A percentile compares a stretch with the other conserved stretches of the same genome.
phyloP scores from a whole-genome alignment of 805 yeast species.

The Kodamaea neixiangensis region DNA sequence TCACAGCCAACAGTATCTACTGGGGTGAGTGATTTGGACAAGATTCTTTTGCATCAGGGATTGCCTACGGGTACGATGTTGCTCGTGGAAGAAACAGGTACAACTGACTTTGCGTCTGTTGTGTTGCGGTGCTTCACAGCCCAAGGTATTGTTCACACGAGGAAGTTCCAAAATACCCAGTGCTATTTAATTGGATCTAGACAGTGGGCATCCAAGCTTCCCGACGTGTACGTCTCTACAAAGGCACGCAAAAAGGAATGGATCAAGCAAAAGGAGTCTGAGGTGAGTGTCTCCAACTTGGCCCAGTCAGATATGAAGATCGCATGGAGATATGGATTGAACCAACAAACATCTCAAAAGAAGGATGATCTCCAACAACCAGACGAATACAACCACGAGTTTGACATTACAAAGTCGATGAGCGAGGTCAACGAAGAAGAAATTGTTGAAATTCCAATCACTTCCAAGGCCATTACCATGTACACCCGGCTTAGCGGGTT shows the following conservation, averaged over 20 bases:
- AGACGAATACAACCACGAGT: slow-evolving; percentile 62
- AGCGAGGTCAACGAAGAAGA: slow-evolving; percentile 46
- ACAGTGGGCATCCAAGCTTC: slow-evolving; percentile 67
- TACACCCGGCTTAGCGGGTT: slow-evolving; percentile 46
- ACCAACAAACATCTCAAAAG: slow-evolving; percentile 20
- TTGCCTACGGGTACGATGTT: slow-evolving; percentile 75
- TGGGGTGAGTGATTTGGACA: slow-evolving; percentile 77
- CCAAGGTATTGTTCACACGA: slow-evolving; percentile 71
- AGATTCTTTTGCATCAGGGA: slow-evolving; percentile 76
- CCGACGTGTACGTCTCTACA: slow-evolving; percentile 73
- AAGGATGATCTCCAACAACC: slow-evolving; percentile 30
- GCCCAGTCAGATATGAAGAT: slow-evolving; percentile 65
- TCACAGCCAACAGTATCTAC: slow-evolving; percentile 79
- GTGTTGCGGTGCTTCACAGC: slow-evolving; percentile 69
- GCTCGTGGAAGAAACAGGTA: slow-evolving; percentile 78
- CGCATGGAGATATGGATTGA: slow-evolving; percentile 88
- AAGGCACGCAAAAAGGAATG: slow-evolving; percentile 65
- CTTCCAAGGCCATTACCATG: slow-evolving; percentile 19
- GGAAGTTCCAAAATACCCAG: slow-evolving; percentile 48
- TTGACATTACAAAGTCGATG: slow-evolving; percentile 75
- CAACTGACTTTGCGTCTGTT: slow-evolving; percentile 83
- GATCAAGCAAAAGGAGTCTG: slow-evolving; percentile 57
- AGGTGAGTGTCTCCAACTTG: slow-evolving; percentile 68
- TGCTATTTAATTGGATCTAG: slow-evolving; percentile 63
- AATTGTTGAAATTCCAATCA: slow-evolving; percentile 53